Base-by-base conservation (phyloP, 2,329 filamentous ascomycete genomes). In the Fusarium compactum region DNA sequence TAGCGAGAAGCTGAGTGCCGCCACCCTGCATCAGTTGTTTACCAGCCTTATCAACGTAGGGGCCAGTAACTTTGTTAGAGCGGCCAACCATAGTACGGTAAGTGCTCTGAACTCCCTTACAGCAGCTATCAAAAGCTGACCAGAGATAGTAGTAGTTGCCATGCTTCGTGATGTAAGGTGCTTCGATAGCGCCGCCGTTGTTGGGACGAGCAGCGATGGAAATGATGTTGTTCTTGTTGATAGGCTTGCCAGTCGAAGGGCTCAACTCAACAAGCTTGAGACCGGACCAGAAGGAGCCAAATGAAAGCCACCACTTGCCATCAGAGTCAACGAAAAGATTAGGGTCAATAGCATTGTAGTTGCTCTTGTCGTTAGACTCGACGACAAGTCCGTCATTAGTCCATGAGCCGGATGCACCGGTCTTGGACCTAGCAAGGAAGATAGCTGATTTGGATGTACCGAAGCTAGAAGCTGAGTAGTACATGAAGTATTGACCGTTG, bases 51-150 rank as follows among this genome's bases (percentile, higher is more conserved):
- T 78, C 76, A 58, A 77, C 71, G 25, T 71, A 78, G 1, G 76
- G 76, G 2, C 76, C 76, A 3, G 71, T 72, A 8, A 77, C 56
- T 45, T 67, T 77, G 27, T 55, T 73, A 9, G 76, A 77, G 0
- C 76, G 76, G 8, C 76, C 76, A 20, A 78, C 76, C 76, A 78
- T 78, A 47, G 73, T 67, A 24, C 76, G 73, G 45, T 78, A 78
- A 0, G 76, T 78, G 67, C 76, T 77, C 5, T 62, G 45, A 16
- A 74, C 74, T 18, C 76, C 76, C 14, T 65, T 46, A 43, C 76
- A 78, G 69, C 76, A 78, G 30, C 55, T 71, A 56, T 78, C 77
- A 18, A 78, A 78, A 2, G 77, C 76, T 3, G 74, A 71, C 75
- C 74, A 78, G 14, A 78, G 74, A 50, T 78, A 78, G 66, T 78